Evolutionary conservation across 2,329 filamentous ascomycete genomes (phyloP).

Genomic region (Xylaria sp.): DNA sequence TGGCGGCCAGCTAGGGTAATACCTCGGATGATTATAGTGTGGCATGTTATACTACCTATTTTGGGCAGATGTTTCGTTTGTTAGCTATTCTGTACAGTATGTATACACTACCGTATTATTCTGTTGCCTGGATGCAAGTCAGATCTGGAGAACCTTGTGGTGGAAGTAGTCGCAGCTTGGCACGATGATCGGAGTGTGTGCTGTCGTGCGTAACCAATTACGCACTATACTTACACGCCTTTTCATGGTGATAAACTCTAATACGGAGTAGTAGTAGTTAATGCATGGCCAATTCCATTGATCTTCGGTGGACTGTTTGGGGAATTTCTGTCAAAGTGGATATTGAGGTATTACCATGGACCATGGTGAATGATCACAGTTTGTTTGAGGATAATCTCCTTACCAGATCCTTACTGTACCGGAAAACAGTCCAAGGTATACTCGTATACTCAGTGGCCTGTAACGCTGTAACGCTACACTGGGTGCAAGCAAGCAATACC

Average conservation of each 20-base stretch:
- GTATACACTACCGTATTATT: too few species aligned
- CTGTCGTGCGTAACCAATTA: conserved; percentile 22
- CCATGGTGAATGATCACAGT: conserved; percentile 28
- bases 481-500: too few species aligned
- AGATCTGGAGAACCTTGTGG: conserved; percentile 28
- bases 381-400: conserved; percentile 17
- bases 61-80: background rate
- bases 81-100: background rate
- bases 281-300: too few species aligned
- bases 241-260: background rate
- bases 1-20: background rate
- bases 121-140: conserved; percentile 32
- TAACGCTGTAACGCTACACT: background rate
- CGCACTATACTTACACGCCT: conserved; percentile 10
- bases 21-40: background rate
- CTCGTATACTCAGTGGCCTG: background rate
- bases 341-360: conserved; percentile 13
- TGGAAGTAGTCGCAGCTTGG: conserved; percentile 14
- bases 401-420: conserved; percentile 29
- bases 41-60: conserved; percentile 11
- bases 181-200: background rate
- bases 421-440: conserved; percentile 15
- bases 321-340: conserved; percentile 24
- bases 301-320: background rate
- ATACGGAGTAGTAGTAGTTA: too few species aligned